Percentiles rank a stretch among this genome's conserved stretches.
These are phyloP conservation scores for Malus hybrid DNA, from an alignment of 331 rosid genomes.

Conservation along the genomic window DNA sequence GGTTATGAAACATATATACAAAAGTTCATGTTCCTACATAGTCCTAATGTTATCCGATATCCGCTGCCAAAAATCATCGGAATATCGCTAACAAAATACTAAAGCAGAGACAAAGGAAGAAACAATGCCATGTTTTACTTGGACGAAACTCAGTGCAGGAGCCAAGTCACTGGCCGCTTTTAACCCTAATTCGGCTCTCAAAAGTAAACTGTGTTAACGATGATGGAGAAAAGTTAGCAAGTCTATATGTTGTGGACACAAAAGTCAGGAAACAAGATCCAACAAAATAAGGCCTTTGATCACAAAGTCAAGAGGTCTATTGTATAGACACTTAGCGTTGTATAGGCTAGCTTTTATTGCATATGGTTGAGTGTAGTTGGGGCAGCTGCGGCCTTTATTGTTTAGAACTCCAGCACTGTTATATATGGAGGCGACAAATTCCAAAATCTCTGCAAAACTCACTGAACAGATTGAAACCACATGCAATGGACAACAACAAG, in stretches of 20 bases:
- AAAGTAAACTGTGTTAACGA: not conserved
- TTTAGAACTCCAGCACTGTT: not conserved
- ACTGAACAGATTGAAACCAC: not conserved
- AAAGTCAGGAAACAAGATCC: too few species aligned
- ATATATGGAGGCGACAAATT: not conserved
- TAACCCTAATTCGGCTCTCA: not conserved
- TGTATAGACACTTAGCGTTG: too few species aligned
- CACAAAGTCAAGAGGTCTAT: too few species aligned
- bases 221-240: too few species aligned
- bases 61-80: not conserved
- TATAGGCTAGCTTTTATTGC: too few species aligned
- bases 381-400: not conserved
- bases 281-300: too few species aligned
- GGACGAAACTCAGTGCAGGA: not conserved
- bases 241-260: too few species aligned
- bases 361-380: too few species aligned
- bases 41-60: not conserved
- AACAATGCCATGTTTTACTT: not conserved
- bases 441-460: not conserved
- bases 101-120: not conserved
- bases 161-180: not conserved
- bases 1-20: not conserved
- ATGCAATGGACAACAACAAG: conserved; percentile 20
- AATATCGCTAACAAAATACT: not conserved
- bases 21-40: not conserved